These are phyloP conservation scores for Termitomyces sp. DNA, from an alignment of 768 basidiomycete species.

Conservation along the genomic window DNA sequence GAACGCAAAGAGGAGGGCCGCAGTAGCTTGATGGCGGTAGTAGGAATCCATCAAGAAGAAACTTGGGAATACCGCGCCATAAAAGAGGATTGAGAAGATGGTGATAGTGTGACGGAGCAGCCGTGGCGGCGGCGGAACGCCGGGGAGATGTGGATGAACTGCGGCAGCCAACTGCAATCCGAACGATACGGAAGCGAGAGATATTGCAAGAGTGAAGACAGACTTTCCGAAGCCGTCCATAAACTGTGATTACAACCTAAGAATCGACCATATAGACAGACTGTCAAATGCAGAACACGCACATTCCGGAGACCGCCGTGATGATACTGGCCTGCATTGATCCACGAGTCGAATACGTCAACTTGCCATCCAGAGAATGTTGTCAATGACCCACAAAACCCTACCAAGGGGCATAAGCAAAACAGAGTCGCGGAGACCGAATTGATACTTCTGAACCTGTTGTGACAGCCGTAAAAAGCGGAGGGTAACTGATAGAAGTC, in stretches of 20 bases:
- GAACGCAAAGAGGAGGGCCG: conserved; percentile 85
- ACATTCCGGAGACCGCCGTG: conserved; percentile 74
- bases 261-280: neutral
- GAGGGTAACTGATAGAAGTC: conserved; percentile 64
- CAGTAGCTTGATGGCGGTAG: conserved; percentile 78
- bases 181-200: conserved; percentile 72
- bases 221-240: conserved; percentile 84
- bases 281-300: conserved; percentile 29
- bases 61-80: conserved; percentile 71
- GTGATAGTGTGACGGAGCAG: conserved; percentile 48
- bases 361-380: conserved; percentile 97
- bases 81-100: conserved; percentile 56
- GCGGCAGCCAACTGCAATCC: conserved; percentile 60
- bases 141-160: conserved; percentile 37
- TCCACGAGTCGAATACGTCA: conserved; percentile 83
- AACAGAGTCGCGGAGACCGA: neutral
- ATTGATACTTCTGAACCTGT: conserved; percentile 51
- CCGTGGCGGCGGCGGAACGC: conserved; percentile 37
- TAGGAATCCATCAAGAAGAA: conserved; percentile 69
- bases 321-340: conserved; percentile 53
- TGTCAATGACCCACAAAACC: conserved; percentile 94
- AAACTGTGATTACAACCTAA: conserved; percentile 44
- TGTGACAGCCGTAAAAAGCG: conserved; percentile 82
- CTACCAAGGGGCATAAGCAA: conserved; percentile 32
- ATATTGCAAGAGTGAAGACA: conserved; percentile 72